These are phyloP conservation scores for Teratosphaeria destructans DNA, from an alignment of 2,329 filamentous ascomycete genomes.

Conservation along the genomic window DNA sequence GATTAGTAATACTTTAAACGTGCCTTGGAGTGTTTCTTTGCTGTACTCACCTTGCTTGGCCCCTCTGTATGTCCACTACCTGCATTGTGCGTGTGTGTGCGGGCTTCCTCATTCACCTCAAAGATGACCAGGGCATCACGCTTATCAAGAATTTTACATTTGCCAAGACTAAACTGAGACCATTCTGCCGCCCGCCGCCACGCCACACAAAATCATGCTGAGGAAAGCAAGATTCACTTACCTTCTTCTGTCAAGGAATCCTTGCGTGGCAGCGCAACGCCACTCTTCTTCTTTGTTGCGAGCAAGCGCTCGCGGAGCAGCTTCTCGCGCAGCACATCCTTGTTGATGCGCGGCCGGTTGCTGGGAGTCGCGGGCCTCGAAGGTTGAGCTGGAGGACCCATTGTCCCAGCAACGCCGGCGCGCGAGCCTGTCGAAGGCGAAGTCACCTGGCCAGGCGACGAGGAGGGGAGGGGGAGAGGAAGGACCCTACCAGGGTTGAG, in stretches of 20 bases:
- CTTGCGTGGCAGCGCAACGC: not conserved
- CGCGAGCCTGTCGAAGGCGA: not conserved
- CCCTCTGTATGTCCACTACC: not conserved
- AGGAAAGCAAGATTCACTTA: not conserved
- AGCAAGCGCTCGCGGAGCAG: not conserved
- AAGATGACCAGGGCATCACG: not conserved
- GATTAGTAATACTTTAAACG: not conserved
- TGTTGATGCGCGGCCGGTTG: not conserved
- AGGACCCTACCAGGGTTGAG: not conserved
- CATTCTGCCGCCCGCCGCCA: not conserved
- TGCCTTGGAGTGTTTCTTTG: not conserved
- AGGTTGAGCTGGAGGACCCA: not conserved
- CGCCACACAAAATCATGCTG: not conserved
- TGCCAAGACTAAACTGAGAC: not conserved
- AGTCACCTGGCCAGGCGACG: not conserved
- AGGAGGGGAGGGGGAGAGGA: not conserved
- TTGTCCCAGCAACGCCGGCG: not conserved
- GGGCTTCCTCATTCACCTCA: not conserved
- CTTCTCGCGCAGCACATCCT: not conserved
- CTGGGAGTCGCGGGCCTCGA: not conserved
- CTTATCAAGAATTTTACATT: not conserved
- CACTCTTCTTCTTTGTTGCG: not conserved
- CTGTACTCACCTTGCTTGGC: not conserved
- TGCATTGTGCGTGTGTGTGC: not conserved
- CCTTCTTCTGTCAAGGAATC: not conserved